phyloP scores from a whole-genome alignment of 2,329 filamentous ascomycete genomes.

The Beauveria sp. region DNA sequence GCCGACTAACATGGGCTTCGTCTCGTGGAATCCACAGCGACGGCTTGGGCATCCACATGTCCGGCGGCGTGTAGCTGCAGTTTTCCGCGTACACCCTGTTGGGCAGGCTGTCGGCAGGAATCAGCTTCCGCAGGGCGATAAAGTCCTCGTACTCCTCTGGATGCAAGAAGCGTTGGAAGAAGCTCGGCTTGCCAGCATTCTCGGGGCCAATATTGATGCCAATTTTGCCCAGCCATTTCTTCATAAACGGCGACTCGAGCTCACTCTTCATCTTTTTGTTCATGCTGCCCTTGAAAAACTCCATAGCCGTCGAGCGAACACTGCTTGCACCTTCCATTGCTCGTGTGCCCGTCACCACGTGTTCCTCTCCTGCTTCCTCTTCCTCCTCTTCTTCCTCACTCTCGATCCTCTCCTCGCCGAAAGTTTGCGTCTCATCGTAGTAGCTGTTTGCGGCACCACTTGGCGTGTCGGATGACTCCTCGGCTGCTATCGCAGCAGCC shows the following conservation, averaged over 20 bases:
- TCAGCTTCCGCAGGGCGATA: constrained; percentile 57
- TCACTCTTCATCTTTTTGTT: constrained; percentile 27
- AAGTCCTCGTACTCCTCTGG: constrained; percentile 74
- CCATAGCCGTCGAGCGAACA: constrained; percentile 23
- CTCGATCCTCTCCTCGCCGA: constrained; percentile 10
- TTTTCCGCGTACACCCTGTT: constrained; percentile 48
- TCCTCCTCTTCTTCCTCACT: constrained; percentile 24
- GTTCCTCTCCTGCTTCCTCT: constrained; percentile 14
- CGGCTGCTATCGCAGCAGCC: constrained; percentile 17
- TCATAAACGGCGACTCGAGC: constrained; percentile 21
- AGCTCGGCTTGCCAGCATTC: constrained; percentile 31
- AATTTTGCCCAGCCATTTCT: constrained; percentile 20
- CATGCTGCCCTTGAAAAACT: constrained; percentile 30
- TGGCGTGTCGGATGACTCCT: constrained; percentile 15
- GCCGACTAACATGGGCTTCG: constrained; percentile 61
- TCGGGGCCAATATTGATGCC: constrained; percentile 20
- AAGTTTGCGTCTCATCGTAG: constrained; percentile 21
- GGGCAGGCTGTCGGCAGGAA: constrained; percentile 47
- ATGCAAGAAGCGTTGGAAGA: constrained; percentile 63
- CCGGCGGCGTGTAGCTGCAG: constrained; percentile 60
- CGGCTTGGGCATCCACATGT: constrained; percentile 51
- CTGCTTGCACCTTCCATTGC: constrained; percentile 32
- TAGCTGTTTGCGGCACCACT: constrained; percentile 27
- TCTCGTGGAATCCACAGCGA: constrained; percentile 84
- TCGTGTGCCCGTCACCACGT: constrained; percentile 19